phyloP scores from a whole-genome alignment of 106 monocot species.

The Apostasia shenzhenica region DNA sequence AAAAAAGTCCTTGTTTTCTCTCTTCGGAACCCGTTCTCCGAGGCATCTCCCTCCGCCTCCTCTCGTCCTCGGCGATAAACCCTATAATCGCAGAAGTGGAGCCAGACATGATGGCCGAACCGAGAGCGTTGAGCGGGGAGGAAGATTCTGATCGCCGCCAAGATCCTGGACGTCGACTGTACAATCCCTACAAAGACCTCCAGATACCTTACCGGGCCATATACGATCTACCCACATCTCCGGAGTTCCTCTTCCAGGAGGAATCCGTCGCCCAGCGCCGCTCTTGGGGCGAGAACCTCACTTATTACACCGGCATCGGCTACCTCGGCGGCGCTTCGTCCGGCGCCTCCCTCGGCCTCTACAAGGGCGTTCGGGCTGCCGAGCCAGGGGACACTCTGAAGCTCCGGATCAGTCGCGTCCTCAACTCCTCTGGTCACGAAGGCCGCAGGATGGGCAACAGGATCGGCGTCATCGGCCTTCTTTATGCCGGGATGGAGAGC shows the following conservation, averaged over 20 bases:
- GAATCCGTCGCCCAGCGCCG: conserved; percentile 69
- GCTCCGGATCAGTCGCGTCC: conserved; percentile 58
- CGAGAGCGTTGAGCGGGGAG: conserved; percentile 14
- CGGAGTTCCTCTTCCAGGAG: conserved; percentile 88
- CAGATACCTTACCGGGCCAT: conserved; percentile 48
- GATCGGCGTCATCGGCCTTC: conserved; percentile 65
- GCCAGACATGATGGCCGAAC: conserved; percentile 22
- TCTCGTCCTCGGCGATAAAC: too few species aligned
- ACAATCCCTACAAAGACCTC: conserved; percentile 80
- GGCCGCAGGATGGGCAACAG: conserved; percentile 63
- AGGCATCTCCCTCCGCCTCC: too few species aligned
- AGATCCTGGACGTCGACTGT: conserved; percentile 33
- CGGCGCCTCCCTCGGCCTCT: conserved; percentile 61
- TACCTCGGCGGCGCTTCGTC: conserved; percentile 55
- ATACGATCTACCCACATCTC: conserved; percentile 73
- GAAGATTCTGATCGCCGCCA: conserved; percentile 7
- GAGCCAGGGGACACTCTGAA: conserved; percentile 60
- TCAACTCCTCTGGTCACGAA: conserved; percentile 56
- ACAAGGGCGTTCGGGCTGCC: conserved; percentile 26
- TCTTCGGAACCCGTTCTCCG: too few species aligned
- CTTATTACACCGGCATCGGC: conserved; percentile 81
- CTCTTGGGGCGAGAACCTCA: conserved; percentile 87
- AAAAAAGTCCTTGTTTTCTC: too few species aligned
- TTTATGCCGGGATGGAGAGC: conserved; percentile 84
- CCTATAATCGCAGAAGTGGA: too few species aligned